Evolutionary conservation across 2,329 filamentous ascomycete species (phyloP).

Genomic region (Fusarium udum): DNA sequence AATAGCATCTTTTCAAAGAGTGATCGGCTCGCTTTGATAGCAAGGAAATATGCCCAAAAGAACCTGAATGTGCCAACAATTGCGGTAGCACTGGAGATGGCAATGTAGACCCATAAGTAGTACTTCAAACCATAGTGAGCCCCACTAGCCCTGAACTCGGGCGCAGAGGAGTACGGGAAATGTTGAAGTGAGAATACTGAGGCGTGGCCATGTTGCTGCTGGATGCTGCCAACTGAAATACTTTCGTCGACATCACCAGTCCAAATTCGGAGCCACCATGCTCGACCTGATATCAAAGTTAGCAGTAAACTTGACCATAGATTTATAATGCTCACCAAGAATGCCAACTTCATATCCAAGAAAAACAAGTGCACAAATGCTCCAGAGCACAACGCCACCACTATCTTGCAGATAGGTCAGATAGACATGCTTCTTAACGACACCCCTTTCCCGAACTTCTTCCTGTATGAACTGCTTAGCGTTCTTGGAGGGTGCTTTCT

Average conservation of each 20-base stretch:
- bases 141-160: constrained; percentile 42
- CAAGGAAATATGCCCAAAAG: constrained; percentile 70
- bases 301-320: neutral
- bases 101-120: constrained; percentile 77
- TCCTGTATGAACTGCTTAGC: constrained; percentile 80
- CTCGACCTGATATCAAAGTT: constrained; percentile 53
- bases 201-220: constrained; percentile 50
- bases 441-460: constrained; percentile 75
- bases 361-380: constrained; percentile 62
- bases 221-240: constrained; percentile 35
- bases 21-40: constrained; percentile 72
- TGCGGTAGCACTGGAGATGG: constrained; percentile 70
- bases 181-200: constrained; percentile 61
- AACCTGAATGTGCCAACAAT: constrained; percentile 70
- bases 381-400: constrained; percentile 71
- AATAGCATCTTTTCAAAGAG: constrained; percentile 75
- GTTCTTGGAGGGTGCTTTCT: constrained; percentile 61
- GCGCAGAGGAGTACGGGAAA: constrained; percentile 53
- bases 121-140: constrained; percentile 59
- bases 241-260: constrained; percentile 52
- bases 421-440: constrained; percentile 75
- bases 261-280: constrained; percentile 74
- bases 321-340: constrained; percentile 54
- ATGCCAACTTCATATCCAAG: constrained; percentile 63
- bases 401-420: constrained; percentile 71